Evolutionary conservation across 495 filamentous ascomycete genomes (phyloP).

Genomic region (Zalerion maritima): DNA sequence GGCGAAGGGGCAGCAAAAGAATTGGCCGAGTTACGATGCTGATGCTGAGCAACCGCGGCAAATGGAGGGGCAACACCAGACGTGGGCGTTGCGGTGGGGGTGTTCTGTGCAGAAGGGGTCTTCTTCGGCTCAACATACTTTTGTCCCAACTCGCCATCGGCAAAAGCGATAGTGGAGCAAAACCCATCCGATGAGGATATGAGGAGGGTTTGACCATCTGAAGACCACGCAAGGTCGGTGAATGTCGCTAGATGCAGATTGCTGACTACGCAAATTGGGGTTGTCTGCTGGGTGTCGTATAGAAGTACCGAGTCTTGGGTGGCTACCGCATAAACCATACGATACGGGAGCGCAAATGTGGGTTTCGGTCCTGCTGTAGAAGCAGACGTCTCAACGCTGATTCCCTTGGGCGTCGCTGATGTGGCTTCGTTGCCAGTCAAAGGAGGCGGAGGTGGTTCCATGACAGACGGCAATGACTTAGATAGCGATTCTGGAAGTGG

Average conservation of each 20-base stretch:
- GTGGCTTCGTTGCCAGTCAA: conserved; percentile 26
- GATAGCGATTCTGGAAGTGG: conserved; percentile 72
- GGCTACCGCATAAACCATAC: conserved; percentile 91
- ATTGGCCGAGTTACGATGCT: conserved; percentile 32
- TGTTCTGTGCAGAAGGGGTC: conserved; percentile 40
- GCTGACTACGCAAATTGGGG: conserved; percentile 82
- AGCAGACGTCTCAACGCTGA: conserved; percentile 37
- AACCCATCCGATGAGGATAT: conserved; percentile 98
- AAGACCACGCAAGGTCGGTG: conserved; percentile 91
- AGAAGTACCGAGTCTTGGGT: conserved; percentile 93
- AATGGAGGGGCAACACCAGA: conserved; percentile 40
- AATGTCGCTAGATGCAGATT: conserved; percentile 96
- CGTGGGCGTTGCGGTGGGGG: conserved; percentile 51
- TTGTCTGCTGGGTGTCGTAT: conserved; percentile 95
- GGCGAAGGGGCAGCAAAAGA: conserved; percentile 43
- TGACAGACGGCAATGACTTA: conserved; percentile 43
- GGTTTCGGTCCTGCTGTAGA: conserved; percentile 42
- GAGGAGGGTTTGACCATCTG: conserved; percentile 76
- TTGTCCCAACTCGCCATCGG: conserved; percentile 75
- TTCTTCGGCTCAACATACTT: conserved; percentile 37
- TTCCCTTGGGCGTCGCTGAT: conserved; percentile 32
- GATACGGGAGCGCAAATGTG: conserved; percentile 76
- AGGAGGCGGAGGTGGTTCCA: conserved; percentile 70
- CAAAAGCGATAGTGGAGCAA: conserved; percentile 81
- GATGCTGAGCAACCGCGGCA: conserved; percentile 26